phyloP scores from a whole-genome alignment of 495 filamentous ascomycete species.

The Viridothelium virens region DNA sequence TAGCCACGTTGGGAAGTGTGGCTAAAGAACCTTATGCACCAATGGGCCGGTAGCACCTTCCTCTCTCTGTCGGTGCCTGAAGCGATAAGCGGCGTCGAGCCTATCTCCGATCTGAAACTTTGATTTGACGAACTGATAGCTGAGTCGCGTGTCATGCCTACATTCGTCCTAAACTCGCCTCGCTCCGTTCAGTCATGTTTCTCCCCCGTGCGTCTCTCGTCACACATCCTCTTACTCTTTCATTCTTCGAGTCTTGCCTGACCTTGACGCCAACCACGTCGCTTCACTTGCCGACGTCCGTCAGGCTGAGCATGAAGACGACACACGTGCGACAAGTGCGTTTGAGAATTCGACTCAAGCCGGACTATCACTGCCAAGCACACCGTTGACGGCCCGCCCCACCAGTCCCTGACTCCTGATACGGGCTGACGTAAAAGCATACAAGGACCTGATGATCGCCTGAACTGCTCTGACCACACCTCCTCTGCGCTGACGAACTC shows the following conservation, averaged over 20 bases:
- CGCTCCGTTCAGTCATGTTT: neutral
- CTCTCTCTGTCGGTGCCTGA: too few relatives aligned
- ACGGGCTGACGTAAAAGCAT: neutral
- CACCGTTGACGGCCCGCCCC: neutral
- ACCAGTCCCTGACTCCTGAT: neutral
- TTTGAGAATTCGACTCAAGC: neutral
- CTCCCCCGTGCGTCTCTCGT: neutral
- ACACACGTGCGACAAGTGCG: neutral
- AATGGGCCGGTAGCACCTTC: too few relatives aligned
- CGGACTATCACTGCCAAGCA: neutral
- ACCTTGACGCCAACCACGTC: neutral
- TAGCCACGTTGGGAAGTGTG: too few relatives aligned
- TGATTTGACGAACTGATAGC: slow-evolving; percentile 1
- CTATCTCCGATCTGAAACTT: neutral
- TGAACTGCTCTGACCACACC: neutral
- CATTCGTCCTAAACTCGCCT: neutral
- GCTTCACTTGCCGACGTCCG: neutral
- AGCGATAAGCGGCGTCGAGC: neutral
- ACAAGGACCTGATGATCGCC: neutral
- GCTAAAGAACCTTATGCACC: too few relatives aligned
- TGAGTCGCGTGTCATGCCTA: neutral
- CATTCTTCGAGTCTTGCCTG: neutral
- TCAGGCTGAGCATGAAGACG: neutral
- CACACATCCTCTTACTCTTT: neutral
- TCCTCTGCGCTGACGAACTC: neutral